Base-by-base conservation (phyloP, 306 rosid species). In the Begonia masoniana region DNA sequence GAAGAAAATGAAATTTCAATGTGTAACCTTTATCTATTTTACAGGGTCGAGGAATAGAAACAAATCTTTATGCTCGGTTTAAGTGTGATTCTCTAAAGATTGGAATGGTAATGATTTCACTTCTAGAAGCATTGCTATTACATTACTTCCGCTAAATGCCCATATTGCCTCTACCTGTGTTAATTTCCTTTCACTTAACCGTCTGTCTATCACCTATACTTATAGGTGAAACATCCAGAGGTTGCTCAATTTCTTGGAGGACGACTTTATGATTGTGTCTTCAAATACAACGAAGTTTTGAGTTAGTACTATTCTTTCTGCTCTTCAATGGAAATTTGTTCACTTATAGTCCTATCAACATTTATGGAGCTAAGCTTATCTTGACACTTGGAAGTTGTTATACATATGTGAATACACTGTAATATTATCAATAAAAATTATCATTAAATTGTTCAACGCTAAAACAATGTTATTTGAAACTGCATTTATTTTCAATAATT, bases 21-120 rank as follows among this genome's bases (percentile, higher is more conserved):
- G 59, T 57, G 24, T 26, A 21, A 58, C 54, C 23, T 57, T 42
- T 26, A 46, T 46, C 62, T 43, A 50, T 51, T 70, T 62, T 61
- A 57, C 82, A 91, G 99, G 99, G 99, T n/a, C 99, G 99, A 43
- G 96, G 84, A 47, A 86, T 91, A 56, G 96, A 86, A 74, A 83
- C 96, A 51, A 91, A 91, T 74, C 93, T 91, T 54, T 81, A 86
- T 64, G 99, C 99, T 21, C 96, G 77, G 55, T 91, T 91, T 14
- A 83, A 72, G 72, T 86, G 96, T 49, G 99, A 91, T 70, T 91
- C 94, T 46, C 82, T 86, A 39, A 91, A 91, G 75, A 86, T 91
- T 61, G 99, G 99, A 54, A 86, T 91, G 96, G 99, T 91, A 76
- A 66, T 56, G 15, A 58, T 64, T 41, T 24, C 39, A 31, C 39